phyloP scores from a whole-genome alignment of 2,329 filamentous ascomycete species.

The Aaosphaeria pasadenensis region DNA sequence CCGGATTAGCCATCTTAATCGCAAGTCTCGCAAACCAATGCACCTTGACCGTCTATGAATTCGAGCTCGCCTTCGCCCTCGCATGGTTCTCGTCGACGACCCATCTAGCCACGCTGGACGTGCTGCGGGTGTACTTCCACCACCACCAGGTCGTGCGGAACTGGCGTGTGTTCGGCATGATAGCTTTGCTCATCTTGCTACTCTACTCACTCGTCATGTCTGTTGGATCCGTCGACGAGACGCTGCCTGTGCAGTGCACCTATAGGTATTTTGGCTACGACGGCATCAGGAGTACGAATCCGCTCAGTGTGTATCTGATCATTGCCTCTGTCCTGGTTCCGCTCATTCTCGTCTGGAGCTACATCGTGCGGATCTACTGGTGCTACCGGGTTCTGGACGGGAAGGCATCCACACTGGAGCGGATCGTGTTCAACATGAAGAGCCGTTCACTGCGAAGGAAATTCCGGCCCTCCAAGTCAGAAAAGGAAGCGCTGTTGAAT shows the following conservation, averaged over 20 bases:
- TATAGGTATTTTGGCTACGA: slow-evolving; percentile 1
- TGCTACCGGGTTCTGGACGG: neutral
- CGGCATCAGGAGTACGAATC: neutral
- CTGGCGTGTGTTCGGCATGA: slow-evolving; percentile 8
- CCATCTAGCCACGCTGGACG: slow-evolving; percentile 16
- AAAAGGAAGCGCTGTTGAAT: neutral
- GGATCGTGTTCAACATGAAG: neutral
- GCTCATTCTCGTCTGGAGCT: neutral
- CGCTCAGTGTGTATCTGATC: neutral
- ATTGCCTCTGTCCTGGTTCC: neutral
- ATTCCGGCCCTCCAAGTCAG: too few relatives aligned
- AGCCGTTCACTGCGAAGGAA: neutral
- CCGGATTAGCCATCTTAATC: slow-evolving; percentile 17
- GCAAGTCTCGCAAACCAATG: slow-evolving; percentile 15
- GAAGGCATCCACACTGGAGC: neutral
- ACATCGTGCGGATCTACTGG: neutral
- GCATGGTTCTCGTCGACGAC: slow-evolving; percentile 24
- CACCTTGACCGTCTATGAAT: slow-evolving; percentile 12
- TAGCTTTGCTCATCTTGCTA: slow-evolving; percentile 2
- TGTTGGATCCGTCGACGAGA: neutral
- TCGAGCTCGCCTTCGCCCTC: slow-evolving; percentile 11
- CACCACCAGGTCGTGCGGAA: slow-evolving; percentile 7
- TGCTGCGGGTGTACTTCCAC: slow-evolving; percentile 13
- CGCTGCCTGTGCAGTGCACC: slow-evolving; percentile 6
- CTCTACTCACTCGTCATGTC: slow-evolving; percentile 1